Evolutionary conservation across 192 early-diverging fungal genomes (phyloP).

Genomic region (Paraglomus occultum): DNA sequence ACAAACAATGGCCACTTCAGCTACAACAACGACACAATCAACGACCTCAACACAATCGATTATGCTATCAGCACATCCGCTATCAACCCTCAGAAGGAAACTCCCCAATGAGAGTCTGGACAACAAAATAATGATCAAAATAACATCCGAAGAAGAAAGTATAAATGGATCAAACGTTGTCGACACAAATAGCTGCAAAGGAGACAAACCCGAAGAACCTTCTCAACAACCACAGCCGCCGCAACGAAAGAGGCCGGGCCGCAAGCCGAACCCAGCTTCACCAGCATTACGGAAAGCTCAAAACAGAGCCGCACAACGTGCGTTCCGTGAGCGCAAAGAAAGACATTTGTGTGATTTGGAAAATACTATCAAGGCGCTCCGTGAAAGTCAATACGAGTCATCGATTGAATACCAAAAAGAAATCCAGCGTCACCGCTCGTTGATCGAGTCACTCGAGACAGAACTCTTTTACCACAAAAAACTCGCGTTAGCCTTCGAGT

Average conservation of each 20-base stretch:
- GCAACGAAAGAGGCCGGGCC: slow-evolving; percentile 53
- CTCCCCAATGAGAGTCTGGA: neutral
- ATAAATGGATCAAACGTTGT: neutral
- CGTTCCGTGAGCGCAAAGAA: slow-evolving; percentile 85
- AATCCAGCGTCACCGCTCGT: slow-evolving; percentile 34
- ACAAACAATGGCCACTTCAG: neutral
- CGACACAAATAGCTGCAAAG: neutral
- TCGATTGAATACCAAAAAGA: slow-evolving; percentile 37
- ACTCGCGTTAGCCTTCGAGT: slow-evolving; percentile 46
- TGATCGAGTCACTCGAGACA: slow-evolving; percentile 38
- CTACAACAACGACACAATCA: slow-evolving; percentile 1
- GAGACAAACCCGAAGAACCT: neutral
- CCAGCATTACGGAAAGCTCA: slow-evolving; percentile 66
- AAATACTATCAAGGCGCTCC: slow-evolving; percentile 64
- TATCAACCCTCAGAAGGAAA: neutral
- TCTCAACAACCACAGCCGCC: slow-evolving; percentile 32
- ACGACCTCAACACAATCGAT: neutral
- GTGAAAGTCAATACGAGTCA: slow-evolving; percentile 54
- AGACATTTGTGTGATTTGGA: slow-evolving; percentile 74
- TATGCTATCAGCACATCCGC: neutral
- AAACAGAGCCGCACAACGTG: slow-evolving; percentile 85
- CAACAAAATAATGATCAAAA: neutral
- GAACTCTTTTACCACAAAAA: slow-evolving; percentile 50
- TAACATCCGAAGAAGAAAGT: neutral
- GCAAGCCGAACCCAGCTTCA: slow-evolving; percentile 58